Evolutionary conservation across 345 rosid genomes (phyloP).

Genomic region (Eucalyptus pauciflora): DNA sequence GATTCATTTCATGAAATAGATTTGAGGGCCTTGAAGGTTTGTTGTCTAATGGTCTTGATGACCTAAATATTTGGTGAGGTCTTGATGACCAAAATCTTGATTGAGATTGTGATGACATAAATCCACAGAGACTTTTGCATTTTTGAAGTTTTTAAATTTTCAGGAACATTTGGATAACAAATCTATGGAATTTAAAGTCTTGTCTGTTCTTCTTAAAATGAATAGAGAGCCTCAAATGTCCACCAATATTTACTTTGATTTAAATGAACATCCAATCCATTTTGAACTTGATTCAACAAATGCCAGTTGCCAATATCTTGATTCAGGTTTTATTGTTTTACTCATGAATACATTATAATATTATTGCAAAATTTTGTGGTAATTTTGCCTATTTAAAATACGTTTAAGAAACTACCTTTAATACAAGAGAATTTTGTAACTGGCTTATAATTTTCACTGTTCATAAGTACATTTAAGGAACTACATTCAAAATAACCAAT

Average conservation of each 20-base stretch:
- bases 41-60: not conserved
- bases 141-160: too few relatives aligned
- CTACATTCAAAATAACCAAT: too few relatives aligned
- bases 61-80: not conserved
- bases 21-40: not conserved
- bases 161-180: not conserved
- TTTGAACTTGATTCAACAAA: not conserved
- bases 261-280: too few relatives aligned
- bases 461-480: too few relatives aligned
- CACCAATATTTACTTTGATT: not conserved
- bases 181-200: not conserved
- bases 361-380: fast-evolving
- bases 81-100: not conserved
- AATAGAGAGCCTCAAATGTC: not conserved
- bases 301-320: not conserved
- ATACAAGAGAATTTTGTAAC: not conserved
- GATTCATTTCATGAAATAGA: not conserved
- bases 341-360: not conserved
- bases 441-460: too few relatives aligned
- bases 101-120: not conserved
- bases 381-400: not conserved
- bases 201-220: not conserved
- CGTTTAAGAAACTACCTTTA: not conserved
- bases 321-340: not conserved
- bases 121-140: not conserved